Conservation (phyloP, 306 rosid genomes). For the Citrullus colocynthis region DNA sequence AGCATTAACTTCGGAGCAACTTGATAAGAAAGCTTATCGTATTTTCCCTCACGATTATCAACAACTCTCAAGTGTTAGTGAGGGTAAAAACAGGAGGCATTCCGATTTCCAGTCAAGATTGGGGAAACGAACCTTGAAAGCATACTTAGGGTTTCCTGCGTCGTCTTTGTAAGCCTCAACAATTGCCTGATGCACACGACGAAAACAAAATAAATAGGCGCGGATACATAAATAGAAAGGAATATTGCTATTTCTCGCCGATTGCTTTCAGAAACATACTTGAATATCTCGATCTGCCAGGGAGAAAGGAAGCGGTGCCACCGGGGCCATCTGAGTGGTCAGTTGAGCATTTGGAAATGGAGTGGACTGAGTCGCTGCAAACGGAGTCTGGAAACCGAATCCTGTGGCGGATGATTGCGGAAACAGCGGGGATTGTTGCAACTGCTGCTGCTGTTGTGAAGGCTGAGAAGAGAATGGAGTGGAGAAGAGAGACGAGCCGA, state of each 20-base stretch:
- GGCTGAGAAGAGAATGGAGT: conserved; percentile 47
- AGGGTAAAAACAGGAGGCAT: background rate
- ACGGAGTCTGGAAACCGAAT: conserved; percentile 44
- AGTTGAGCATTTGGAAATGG: conserved; percentile 44
- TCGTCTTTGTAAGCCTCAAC: conserved; percentile 84
- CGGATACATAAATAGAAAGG: background rate
- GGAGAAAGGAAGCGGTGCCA: conserved; percentile 77
- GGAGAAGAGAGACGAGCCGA: conserved; percentile 45
- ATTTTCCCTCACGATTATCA: background rate
- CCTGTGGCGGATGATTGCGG: conserved; percentile 35
- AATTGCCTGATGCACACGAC: conserved; percentile 41
- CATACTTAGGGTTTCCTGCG: conserved; percentile 78
- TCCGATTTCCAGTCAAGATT: background rate
- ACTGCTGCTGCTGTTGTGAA: conserved; percentile 29
- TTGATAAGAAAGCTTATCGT: background rate
- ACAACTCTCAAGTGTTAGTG: background rate
- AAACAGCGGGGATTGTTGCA: conserved; percentile 29
- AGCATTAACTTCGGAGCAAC: background rate
- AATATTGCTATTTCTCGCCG: background rate
- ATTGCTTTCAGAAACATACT: conserved; percentile 16
- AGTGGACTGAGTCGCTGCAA: conserved; percentile 30
- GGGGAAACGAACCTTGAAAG: conserved; percentile 62
- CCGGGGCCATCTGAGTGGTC: conserved; percentile 91
- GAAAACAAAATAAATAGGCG: background rate
- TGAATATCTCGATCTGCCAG: conserved; percentile 88